Conservation (phyloP, 192 early-diverging fungal genomes). For the Chytriomyces sp. region DNA sequence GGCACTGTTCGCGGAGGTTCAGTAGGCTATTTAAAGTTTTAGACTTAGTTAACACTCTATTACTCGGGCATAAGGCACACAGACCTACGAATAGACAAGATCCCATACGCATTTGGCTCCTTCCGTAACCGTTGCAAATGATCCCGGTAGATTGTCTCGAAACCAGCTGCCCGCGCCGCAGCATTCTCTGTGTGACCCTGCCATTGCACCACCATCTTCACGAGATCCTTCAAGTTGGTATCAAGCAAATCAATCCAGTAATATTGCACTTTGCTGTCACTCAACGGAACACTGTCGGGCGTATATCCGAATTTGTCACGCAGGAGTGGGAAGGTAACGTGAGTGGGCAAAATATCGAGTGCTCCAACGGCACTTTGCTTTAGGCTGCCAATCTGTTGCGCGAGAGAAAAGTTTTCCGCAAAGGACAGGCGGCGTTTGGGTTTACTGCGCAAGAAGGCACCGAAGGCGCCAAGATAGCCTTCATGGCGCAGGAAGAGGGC, state of each 20-base stretch:
- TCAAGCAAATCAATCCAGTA: conserved; percentile 81
- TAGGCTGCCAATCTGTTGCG: conserved; percentile 53
- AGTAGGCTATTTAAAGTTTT: conserved; percentile 47
- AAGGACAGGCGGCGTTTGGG: conserved; percentile 58
- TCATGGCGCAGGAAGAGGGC: conserved; percentile 96
- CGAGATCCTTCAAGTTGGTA: conserved; percentile 62
- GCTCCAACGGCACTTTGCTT: conserved; percentile 64
- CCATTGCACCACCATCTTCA: conserved; percentile 61
- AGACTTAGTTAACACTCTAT: no score
- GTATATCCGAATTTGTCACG: conserved; percentile 51
- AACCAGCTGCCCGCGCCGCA: conserved; percentile 40
- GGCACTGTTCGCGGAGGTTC: conserved; percentile 77
- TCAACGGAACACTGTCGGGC: conserved; percentile 72
- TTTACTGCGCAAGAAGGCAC: conserved; percentile 73
- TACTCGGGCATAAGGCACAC: background rate
- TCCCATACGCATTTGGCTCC: conserved; percentile 75
- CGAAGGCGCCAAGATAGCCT: conserved; percentile 93
- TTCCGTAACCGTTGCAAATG: conserved; percentile 65
- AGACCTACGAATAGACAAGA: conserved; percentile 66
- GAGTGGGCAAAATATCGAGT: conserved; percentile 60
- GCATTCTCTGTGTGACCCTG: conserved; percentile 21
- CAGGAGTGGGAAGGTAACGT: conserved; percentile 67
- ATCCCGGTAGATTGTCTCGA: conserved; percentile 67
- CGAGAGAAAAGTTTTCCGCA: conserved; percentile 79
- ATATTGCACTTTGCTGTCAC: conserved; percentile 52